Conservation (phyloP, 225 moss, liverwort and hornwort species). For the Polytrichum commune region DNA sequence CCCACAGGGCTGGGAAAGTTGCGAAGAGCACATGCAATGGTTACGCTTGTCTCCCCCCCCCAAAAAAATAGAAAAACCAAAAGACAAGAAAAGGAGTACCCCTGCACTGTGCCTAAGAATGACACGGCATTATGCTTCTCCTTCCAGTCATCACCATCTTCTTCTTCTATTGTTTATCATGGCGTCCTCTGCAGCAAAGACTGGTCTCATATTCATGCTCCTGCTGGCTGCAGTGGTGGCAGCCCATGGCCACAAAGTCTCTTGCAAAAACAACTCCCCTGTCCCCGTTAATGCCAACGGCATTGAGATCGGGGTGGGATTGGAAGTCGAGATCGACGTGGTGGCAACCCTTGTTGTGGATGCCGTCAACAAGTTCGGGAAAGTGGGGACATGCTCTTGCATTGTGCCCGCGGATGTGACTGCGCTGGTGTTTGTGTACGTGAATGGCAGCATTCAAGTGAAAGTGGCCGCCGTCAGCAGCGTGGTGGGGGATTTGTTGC, state of each 20-base stretch:
- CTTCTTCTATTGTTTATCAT: no score
- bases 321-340: neutral
- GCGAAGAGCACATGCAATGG: no score
- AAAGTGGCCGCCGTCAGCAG: neutral
- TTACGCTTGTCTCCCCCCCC: no score
- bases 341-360: neutral
- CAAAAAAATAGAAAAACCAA: no score
- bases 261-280: slow-evolving; percentile 5
- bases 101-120: no score
- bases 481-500: neutral
- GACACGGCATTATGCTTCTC: no score
- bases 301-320: neutral
- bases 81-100: no score
- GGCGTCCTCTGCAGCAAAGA: neutral
- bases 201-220: neutral
- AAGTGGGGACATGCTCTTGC: neutral
- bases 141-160: no score
- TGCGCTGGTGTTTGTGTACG: neutral
- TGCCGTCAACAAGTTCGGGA: neutral
- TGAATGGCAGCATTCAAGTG: neutral
- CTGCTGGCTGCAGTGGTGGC: slow-evolving; percentile 3
- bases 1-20: no score
- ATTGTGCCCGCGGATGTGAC: neutral
- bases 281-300: neutral
- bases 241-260: slow-evolving; percentile 1